A percentile compares a stretch with the other conserved stretches of the same genome.
Evolutionary conservation across 805 yeast species (phyloP).

Genomic region (Candida nemodendra): DNA sequence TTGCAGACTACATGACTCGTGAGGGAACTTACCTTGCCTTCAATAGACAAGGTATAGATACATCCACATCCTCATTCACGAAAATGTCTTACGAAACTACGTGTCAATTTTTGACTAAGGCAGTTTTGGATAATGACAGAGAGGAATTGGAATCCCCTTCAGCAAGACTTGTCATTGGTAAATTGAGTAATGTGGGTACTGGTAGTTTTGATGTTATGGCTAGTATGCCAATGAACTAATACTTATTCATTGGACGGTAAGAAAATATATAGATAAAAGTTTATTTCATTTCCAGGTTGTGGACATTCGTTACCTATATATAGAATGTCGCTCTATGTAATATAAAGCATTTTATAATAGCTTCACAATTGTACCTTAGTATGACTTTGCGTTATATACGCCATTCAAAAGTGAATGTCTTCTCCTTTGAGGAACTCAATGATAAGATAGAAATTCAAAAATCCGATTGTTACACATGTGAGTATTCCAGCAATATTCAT

Average conservation of each 20-base stretch:
- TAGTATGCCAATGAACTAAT: slow-evolving; percentile 37
- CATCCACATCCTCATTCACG: slow-evolving; percentile 93
- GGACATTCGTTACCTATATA: no score
- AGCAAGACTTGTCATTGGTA: slow-evolving; percentile 90
- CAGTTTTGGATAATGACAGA: slow-evolving; percentile 87
- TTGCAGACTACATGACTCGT: slow-evolving; percentile 99
- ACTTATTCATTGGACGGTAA: no score
- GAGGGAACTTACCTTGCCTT: slow-evolving; percentile 96
- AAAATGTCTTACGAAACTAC: slow-evolving; percentile 99
- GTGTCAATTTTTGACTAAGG: slow-evolving; percentile 93
- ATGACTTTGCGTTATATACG: no score
- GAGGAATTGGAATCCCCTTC: slow-evolving; percentile 91
- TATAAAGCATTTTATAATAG: no score
- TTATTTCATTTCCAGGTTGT: no score
- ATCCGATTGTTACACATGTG: slow-evolving; percentile 71
- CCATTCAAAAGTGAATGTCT: slow-evolving; percentile 34
- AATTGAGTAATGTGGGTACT: slow-evolving; percentile 88
- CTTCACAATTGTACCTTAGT: no score
- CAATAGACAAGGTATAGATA: slow-evolving; percentile 97
- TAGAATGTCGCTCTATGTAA: no score
- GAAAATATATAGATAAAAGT: no score
- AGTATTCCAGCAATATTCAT: slow-evolving; percentile 49
- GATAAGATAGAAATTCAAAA: slow-evolving; percentile 61
- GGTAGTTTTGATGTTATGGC: slow-evolving; percentile 86
- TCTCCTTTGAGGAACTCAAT: slow-evolving; percentile 34